Evolutionary conservation across 2,329 filamentous ascomycete genomes (phyloP), one percentile per base, ranked within the genome.

Genomic region (Fusarium setosum): DNA sequence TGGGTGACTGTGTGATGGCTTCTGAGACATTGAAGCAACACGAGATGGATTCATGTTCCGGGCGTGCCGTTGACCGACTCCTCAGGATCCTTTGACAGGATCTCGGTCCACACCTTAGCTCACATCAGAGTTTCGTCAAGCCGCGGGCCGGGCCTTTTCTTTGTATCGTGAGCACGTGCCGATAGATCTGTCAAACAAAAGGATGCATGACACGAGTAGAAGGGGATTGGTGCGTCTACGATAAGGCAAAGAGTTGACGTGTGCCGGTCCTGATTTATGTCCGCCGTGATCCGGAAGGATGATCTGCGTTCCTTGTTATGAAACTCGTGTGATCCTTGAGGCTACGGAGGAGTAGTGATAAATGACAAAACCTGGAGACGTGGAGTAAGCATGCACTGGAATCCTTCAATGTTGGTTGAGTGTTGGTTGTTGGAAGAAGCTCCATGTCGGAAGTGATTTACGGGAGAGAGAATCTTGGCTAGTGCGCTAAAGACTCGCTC

Each of bases 101-200:
- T 21, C 23, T 15, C 32, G 29, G 44, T 11, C 29, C 29, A 47
- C 44, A 32, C 18, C n/a, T 47, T 32, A n/a, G 23, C 12, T 45
- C 32, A 29, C 26, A 59, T 53, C 54, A 69, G 34, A 59, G 59
- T 70, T 66, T 68, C 42, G 50, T 60, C 47, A 56, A 55, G 53
- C 42, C 40, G 56, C 68, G 68, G 68, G 64, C 67, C 57, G 69
- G 56, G 40, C 68, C 68, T 68, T 59, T 67, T 54, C 41, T 56
- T 52, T 47, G 41, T 56, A 9, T 54, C 13, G 18, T 40, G 42
- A 56, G 47, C 61, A 68, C 54, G 49, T 52, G 53, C 31, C 29
- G 10, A n/a, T 7, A 23, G 18, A 31, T 41, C 18, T 11, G 26
- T 18, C 29, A 34, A 35, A 49, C 13, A 18, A 48, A 31, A 49